Evolutionary conservation across 352 stramenopile genomes (phyloP).

Genomic region (Peronospora destructor): DNA sequence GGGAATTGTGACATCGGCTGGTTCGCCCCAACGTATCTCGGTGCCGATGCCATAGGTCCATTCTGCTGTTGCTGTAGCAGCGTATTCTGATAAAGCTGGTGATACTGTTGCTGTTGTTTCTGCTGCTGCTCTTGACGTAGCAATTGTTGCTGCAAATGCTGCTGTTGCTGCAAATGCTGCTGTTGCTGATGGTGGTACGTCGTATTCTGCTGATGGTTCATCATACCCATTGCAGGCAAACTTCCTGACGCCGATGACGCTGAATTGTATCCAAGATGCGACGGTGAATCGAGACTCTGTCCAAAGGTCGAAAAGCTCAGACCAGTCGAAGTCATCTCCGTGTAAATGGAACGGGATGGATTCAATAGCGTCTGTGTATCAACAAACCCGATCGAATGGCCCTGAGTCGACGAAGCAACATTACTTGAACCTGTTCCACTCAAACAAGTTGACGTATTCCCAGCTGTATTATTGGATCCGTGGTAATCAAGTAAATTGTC

Average conservation of each 20-base stretch:
- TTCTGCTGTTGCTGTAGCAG: constrained; percentile 39
- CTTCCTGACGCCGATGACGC: constrained; percentile 10
- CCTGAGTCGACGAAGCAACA: constrained; percentile 1
- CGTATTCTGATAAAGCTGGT: constrained; percentile 52
- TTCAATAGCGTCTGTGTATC: constrained; percentile 63
- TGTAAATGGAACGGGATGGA: constrained; percentile 46
- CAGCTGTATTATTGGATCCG: constrained; percentile 22
- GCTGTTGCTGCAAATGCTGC: constrained; percentile 40
- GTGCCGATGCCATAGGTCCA: constrained; percentile 37
- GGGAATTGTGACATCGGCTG: constrained; percentile 44
- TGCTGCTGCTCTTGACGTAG: constrained; percentile 51
- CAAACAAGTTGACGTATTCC: constrained; percentile 5
- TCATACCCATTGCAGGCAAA: constrained; percentile 28
- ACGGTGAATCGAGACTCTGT: constrained; percentile 26
- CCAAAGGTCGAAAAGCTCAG: constrained; percentile 28
- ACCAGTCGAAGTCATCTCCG: constrained; percentile 26
- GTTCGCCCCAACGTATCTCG: constrained; percentile 22
- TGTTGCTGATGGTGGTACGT: constrained; percentile 38
- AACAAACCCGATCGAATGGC: constrained; percentile 38
- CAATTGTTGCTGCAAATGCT: constrained; percentile 47
- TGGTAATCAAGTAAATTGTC: constrained; percentile 82
- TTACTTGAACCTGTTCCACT: constrained; percentile 2
- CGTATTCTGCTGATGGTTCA: constrained; percentile 34
- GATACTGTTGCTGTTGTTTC: constrained; percentile 50
- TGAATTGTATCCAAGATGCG: constrained; percentile 26